phyloP scores from a whole-genome alignment of 2,329 filamentous ascomycete genomes.

The Fusarium pseudograminearum region DNA sequence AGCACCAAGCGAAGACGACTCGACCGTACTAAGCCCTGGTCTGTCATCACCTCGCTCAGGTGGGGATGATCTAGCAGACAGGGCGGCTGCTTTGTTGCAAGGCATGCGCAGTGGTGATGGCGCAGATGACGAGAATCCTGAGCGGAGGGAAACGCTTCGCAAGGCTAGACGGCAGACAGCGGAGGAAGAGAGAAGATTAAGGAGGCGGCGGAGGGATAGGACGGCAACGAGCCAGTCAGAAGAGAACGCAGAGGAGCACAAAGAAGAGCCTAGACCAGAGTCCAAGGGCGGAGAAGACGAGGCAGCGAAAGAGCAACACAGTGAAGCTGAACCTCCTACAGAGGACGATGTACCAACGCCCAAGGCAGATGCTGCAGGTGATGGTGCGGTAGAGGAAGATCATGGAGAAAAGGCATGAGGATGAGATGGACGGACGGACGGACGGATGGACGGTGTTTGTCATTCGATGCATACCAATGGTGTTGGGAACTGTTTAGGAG shows the following conservation, averaged over 20 bases:
- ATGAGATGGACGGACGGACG: constrained; percentile 31
- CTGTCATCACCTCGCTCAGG: constrained; percentile 59
- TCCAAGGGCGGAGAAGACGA: constrained; percentile 29
- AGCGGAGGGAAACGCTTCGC: constrained; percentile 71
- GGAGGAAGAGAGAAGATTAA: constrained; percentile 78
- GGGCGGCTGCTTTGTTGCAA: constrained; percentile 85
- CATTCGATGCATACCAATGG: constrained; percentile 43
- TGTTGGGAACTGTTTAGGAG: constrained; percentile 39
- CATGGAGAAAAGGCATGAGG: constrained; percentile 43
- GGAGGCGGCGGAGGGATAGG: constrained; percentile 75
- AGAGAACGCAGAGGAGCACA: constrained; percentile 42
- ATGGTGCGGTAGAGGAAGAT: constrained; percentile 29
- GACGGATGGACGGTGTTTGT: constrained; percentile 32
- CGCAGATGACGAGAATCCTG: constrained; percentile 61
- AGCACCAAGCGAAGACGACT: constrained; percentile 61
- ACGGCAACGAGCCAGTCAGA: constrained; percentile 55
- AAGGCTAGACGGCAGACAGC: constrained; percentile 75
- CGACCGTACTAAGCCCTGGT: constrained; percentile 64
- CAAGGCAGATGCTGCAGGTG: constrained; percentile 29
- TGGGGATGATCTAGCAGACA: constrained; percentile 83
- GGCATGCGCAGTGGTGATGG: constrained; percentile 79
- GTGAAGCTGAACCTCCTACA: constrained; percentile 24
- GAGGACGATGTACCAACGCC: constrained; percentile 41
- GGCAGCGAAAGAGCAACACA: constrained; percentile 24
- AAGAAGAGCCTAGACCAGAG: constrained; percentile 40